Base-by-base conservation (phyloP, 345 rosid genomes). In the Corchorus olitorius region DNA sequence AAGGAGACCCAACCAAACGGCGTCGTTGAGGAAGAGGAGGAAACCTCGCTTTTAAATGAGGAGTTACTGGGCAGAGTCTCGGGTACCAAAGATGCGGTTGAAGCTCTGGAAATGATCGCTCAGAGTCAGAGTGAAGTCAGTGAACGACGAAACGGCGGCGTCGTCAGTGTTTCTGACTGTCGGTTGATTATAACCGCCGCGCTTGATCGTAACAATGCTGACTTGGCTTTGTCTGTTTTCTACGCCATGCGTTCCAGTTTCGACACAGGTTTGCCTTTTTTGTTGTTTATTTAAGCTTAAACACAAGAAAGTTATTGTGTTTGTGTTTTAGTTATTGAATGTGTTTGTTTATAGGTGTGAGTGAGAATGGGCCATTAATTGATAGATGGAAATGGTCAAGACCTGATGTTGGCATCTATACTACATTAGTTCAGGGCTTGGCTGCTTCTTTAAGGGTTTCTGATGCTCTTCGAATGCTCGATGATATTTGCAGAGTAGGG, bases 361-460 rank as follows among this genome's bases (percentile, higher is more conserved):
- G 86, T 83, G 97, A 93, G 74, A 85, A 77, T 78, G 92, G 79
- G 41, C 67, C 77, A 71, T 65, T 62, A 67, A 81, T 88, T 37
- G 86, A 86, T 61, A 84, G 90, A 84, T 93, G 94, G 97, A 93
- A 83, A 83, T 96, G 99, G 99, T 86, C 97, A 56, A 86, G 97
- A 80, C 97, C 99, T 8, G 90, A 96, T 81, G 93, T 90, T 45
- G 80, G 66, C 7, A 82, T 92, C 4, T 93, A 89, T 72, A 86
- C 87, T 1, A 74, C 85, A 73, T 83, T 96, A 78, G 86, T 96
- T 76, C 88, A 76, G 58, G 86, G 90, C 43, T 92, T 96, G 77
- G 97, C 98, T 35, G 86, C 91, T 0, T 85, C 92, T 16, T 83
- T 92, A 70, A 92, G 92, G 77, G 94, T 96, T 65, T 88, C 97